Base-by-base conservation (phyloP, 352 stramenopile species). In the Pythium aquatile region DNA sequence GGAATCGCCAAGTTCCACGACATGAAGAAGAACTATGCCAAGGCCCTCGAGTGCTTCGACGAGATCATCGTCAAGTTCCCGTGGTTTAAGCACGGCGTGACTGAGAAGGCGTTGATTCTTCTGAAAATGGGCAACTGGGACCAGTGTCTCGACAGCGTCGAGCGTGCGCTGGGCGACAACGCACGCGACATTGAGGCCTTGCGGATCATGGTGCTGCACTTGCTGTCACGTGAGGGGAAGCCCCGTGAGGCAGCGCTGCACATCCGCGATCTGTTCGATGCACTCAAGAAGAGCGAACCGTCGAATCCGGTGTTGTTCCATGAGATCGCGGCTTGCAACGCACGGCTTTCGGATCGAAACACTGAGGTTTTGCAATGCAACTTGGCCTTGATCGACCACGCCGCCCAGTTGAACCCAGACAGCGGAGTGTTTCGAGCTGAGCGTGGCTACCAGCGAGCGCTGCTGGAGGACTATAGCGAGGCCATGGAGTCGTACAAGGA, bases 71-170 rank as follows among this genome's bases (percentile, higher is more conserved):
- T 94, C 63, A 81, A 85, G 52, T 90, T 79, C 56, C 69, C 77
- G 44, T 95, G 87, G 85, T 94, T 96, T 70, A 81, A 88, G 56
- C 85, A 94, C 70, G 80, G 81, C 20, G 66, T 96, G 55, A 86
- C 74, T 49, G 86, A 94, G 59, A 96, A 96, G 46, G 88, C 85
- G 13, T 68, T 93, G 35, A 73, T 94, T 5, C 48, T 95, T 58
- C 71, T 94, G 37, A 91, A 93, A 53, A 93, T 93, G 83, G 78
- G 83, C 51, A 87, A 80, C 24, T 96, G 88, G 88, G 88, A 96
- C 48, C 79, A 92, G 63, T 91, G 84, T 42, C 72, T 92, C 58
- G 88, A 95, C 67, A 87, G 77, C 37, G 77, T 88, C 26, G 85
- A 93, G 65, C 78, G 86, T 8, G 82, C 83, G 9, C 63, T 96